Conservation (phyloP, 176 grass and related monocot species). For the Bromus sterilis region DNA sequence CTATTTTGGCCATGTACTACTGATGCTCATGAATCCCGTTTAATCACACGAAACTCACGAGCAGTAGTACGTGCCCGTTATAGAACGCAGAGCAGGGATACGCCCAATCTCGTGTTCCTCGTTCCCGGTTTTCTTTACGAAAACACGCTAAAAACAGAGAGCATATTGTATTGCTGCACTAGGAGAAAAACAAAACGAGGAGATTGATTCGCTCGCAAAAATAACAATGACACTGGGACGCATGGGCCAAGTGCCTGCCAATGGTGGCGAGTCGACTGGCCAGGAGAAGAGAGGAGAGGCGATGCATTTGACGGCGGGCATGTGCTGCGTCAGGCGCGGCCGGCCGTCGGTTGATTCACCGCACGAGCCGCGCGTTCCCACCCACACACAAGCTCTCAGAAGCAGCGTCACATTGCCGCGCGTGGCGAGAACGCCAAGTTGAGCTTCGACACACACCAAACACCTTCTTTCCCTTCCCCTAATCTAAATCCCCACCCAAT, state of each 20-base stretch:
- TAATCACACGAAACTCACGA: not conserved
- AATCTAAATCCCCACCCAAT: slow-evolving; percentile 32
- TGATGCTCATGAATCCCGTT: not conserved
- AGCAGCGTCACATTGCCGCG: slow-evolving; percentile 9
- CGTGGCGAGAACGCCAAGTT: slow-evolving; percentile 28
- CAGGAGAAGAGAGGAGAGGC: not conserved
- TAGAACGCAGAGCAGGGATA: not conserved
- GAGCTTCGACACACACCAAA: slow-evolving; percentile 44
- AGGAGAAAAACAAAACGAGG: not conserved
- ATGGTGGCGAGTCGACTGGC: not conserved
- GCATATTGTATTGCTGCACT: not conserved
- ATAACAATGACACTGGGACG: not conserved
- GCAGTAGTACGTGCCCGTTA: not conserved
- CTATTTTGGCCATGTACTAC: not conserved
- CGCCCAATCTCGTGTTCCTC: not conserved
- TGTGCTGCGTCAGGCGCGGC: not conserved
- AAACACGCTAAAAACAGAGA: not conserved
- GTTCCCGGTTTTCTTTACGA: not conserved
- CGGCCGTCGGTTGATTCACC: not conserved
- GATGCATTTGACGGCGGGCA: not conserved
- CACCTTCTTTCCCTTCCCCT: not conserved
- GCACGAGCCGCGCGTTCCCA: slow-evolving; percentile 23
- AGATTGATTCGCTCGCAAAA: not conserved
- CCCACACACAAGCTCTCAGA: slow-evolving; percentile 8
- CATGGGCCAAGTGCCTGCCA: not conserved